Evolutionary conservation across 139 green algal species (phyloP), one percentile per base, ranked within the genome.

Genomic region (Zygnema circumcarinatum): DNA sequence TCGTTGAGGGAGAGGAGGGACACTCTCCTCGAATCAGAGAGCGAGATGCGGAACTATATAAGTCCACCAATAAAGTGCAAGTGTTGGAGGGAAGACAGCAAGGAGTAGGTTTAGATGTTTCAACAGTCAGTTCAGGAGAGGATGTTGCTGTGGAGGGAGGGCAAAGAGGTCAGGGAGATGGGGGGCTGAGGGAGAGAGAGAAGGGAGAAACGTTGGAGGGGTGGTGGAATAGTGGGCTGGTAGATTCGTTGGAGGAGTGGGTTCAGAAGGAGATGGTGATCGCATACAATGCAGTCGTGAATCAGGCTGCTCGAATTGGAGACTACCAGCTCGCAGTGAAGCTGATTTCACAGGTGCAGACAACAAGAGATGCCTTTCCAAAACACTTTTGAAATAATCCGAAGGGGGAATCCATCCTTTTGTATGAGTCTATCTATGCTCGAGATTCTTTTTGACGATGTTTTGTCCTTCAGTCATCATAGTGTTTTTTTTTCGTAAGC

Each of bases 281-380:
- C 16, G 69, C 69, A 3, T 20, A 52, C 16, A 78, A 78, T 16
- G 35, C 69, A 52, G 69, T 78, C 16, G 11, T 78, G 7, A 78
- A 41, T 41, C 7, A 22, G 35, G 69, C 69, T 78, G 69, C 11
- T 41, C 69, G 16, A 39, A 7, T 22, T 25, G 69, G 35, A 11
- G 69, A 78, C 69, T 41, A 52, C 35, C 7, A 78, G 35, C 16
- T 78, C 7, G 69, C 69, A 22, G 35, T 16, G 11, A 52, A 39
- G 11, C 69, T 78, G 69, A 16, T 78, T 41, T 78, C 69, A 41
- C 69, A 78, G 69, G 69, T 78, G 35, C 16, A 16, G 16, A 62
- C 47, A n/a, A n/a, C n/a, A n/a, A n/a, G n/a, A n/a, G n/a, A n/a
- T n/a, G n/a, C n/a, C n/a, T n/a, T n/a, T n/a, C n/a, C n/a, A n/a